Evolutionary conservation across 495 filamentous ascomycete species (phyloP), one percentile per base, ranked within the genome.

Genomic region (Entonaema liquescens): DNA sequence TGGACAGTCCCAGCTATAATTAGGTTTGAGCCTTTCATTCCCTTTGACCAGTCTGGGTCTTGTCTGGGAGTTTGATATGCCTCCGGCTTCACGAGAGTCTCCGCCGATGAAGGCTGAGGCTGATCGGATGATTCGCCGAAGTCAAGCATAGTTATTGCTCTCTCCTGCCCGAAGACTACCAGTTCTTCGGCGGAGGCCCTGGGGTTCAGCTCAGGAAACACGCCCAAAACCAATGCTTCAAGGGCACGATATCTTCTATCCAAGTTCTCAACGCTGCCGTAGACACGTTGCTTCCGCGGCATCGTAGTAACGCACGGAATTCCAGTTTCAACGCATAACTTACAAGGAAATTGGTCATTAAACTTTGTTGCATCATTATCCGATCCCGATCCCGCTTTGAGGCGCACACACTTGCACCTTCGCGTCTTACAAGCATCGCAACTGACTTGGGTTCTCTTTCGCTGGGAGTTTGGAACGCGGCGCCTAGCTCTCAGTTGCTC

Each of bases 221-320:
- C 55, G 19, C 80, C 82, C 29, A 79, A 79, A 42, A 84, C 79
- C 53, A 84, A 70, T 17, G 82, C 79, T 72, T 84, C 82, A 21
- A 84, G 77, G 13, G 82, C 78, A 25, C 79, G 70, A 53, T 83
- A 82, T 60, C 83, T 75, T 49, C 76, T 75, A 49, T 82, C 80
- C 53, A 85, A 70, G 33, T 77, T 81, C 62, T 85, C 83, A n/a
- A 85, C 82, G 67, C 83, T 85, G 11, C 83, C 83, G 54, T 84
- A 84, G 19, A 85, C 79, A 53, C 82, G 72, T 53, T 81, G 80
- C 72, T 85, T 85, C 13, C 83, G 79, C 23, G 81, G 82, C 65
- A 84, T 72, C 0, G 81, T 83, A 13, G 81, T 82, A 47, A 79
- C 76, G 63, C 83, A 85, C 36, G 74, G 77, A 38, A 82, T 77